These are phyloP conservation scores for Ceratocystis diversiconidia DNA, from an alignment of 2,329 filamentous ascomycete species.

Conservation along the genomic window DNA sequence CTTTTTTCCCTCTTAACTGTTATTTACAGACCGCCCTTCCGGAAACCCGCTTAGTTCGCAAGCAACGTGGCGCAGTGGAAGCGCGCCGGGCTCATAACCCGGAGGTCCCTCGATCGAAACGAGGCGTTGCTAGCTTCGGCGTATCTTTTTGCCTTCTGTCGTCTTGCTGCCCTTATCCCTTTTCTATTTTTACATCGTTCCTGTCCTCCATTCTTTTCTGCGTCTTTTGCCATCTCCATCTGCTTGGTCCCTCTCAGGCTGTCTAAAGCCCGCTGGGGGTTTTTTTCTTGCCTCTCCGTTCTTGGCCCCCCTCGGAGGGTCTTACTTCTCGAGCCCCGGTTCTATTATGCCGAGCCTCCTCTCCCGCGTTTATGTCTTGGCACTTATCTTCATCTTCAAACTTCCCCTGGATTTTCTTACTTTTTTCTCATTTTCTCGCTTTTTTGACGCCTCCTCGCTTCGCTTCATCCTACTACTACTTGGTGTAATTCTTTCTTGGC, in stretches of 20 bases:
- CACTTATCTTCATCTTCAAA: not conserved
- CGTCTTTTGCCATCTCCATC: too few relatives aligned
- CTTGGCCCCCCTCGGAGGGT: too few relatives aligned
- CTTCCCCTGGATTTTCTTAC: not conserved
- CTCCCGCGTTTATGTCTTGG: too few relatives aligned
- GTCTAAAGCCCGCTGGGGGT: too few relatives aligned
- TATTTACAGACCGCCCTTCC: not conserved
- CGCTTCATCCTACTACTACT: too few relatives aligned
- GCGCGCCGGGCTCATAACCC: conserved; percentile 19
- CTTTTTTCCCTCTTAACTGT: not conserved
- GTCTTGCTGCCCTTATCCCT: too few relatives aligned
- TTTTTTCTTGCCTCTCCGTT: too few relatives aligned
- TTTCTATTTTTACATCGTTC: not conserved
- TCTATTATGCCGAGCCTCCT: too few relatives aligned
- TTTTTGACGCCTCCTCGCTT: not conserved
- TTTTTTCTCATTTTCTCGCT: not conserved
- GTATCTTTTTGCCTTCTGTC: not conserved
- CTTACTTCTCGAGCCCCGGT: too few relatives aligned
- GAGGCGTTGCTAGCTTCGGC: conserved; percentile 12
- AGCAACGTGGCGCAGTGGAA: conserved; percentile 19
- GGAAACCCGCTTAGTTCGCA: not conserved
- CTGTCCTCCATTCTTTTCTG: too few relatives aligned
- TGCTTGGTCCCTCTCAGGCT: too few relatives aligned
- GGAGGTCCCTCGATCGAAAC: conserved; percentile 19
- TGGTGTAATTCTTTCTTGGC: not conserved